Base-by-base conservation (phyloP, 2,329 filamentous ascomycete species). In the Ceratocystis smalleyi region DNA sequence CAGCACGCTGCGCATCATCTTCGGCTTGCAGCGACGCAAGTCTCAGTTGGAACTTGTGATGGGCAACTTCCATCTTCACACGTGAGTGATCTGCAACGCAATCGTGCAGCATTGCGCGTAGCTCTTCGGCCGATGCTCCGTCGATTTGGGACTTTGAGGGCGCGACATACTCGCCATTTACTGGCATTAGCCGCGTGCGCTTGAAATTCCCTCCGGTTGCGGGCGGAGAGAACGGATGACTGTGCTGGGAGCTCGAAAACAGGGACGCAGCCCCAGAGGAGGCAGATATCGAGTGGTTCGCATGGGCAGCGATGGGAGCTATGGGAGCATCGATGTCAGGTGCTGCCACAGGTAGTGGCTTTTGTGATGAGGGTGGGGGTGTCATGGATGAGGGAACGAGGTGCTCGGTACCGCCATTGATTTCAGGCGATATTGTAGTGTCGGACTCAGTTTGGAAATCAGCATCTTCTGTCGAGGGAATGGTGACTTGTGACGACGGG, bases 41-140 rank as follows among this genome's bases (percentile, higher is more conserved):
- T 69, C 87, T 91, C 71, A 91, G 88, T 73, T 96, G 92, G 64
- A 97, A 78, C 75, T 94, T 95, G 76, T 94, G 87, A 73, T 96
- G 91, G 40, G 91, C 88, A 17, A 88, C 86, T 66, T 91, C 88
- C 77, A 91, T 91, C 71, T 94, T 89, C 60, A 85, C 74, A 69
- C 78, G 80, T 57, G 79, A 77, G 67, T 84, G 80, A 68, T 86
- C 81, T 24, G 77, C 77, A 51, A 85, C 74, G 67, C 77, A 79
- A 2, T 74, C 74, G 66, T 81, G 77, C 60, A 86, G 72, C 79
- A 84, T 81, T 64, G 73, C 73, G 15, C 81, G 78, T 40, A 86
- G 77, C 69, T 84, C 79, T 7, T 83, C 81, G 2, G 76, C 69
- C 0, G 80, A 75, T 0, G 81, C 82, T 57, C 79, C 77, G 27